Evolutionary conservation across 768 basidiomycete genomes (phyloP), one percentile per base, ranked within the genome.

Genomic region (Panellus pusillus): DNA sequence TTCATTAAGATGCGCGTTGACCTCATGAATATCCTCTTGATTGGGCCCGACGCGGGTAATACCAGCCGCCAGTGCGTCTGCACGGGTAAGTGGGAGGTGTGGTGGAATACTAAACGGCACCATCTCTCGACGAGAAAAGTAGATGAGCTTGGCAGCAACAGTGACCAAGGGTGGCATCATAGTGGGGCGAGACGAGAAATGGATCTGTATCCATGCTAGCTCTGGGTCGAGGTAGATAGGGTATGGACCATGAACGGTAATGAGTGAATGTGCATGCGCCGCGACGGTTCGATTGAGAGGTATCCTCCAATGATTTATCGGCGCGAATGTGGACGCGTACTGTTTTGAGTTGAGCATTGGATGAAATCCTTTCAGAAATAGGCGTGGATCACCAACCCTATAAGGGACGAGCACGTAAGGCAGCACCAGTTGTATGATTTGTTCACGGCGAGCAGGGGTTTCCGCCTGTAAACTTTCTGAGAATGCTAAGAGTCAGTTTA

Each of bases 141-240:
- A 89, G 31, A 87, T 65, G 9, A 88, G 74, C 36, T 80, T 84
- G 0, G 88, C 88, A 0, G 86, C 79, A 29, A 74, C 62, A 20
- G 82, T 70, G 15, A 79, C 72, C 8, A 81, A 77, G 0, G 87
- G 85, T 1, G 61, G 57, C 39, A 61, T 40, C 17, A 76, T 44
- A 5, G 41, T 9, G 4, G 66, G 68, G 2, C 68, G 62, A 37
- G 70, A 54, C 29, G 61, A 55, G 59, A 65, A 74, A 63, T 75
- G 69, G 8, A 66, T 28, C 17, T 58, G 55, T 36, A 58, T 63
- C 36, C 70, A 68, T 18, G 70, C 71, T 38, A 66, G 58, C 1
- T 68, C 63, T 18, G 72, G 71, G 8, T 69, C 50, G 44, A 63
- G 67, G 66, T 81, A 80, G 17, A 74, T 64, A 0, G 79, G 83